phyloP scores from a whole-genome alignment of 257 asterid genomes.

The Echites panduratus region DNA sequence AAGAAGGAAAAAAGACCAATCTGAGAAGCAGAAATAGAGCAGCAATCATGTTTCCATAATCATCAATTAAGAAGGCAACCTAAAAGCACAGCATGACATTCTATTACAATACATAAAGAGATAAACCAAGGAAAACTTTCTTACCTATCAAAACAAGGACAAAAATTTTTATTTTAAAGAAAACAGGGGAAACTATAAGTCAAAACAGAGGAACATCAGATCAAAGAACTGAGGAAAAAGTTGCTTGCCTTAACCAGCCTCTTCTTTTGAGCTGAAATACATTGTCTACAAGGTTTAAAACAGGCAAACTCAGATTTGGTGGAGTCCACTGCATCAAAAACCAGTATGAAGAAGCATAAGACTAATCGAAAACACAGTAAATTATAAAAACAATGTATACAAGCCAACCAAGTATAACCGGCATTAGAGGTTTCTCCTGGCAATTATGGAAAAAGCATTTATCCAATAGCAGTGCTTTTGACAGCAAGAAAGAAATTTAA shows the following conservation, averaged over 20 bases:
- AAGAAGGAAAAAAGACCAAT: not conserved
- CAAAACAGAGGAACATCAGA: not conserved
- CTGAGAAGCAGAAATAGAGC: not conserved
- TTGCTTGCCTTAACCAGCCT: constrained; percentile 91
- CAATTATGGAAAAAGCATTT: not conserved
- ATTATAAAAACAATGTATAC: not conserved
- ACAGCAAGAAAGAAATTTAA: not conserved
- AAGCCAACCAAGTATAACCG: not conserved
- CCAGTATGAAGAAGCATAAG: constrained; percentile 11
- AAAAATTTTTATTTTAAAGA: not conserved
- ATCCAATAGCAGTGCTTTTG: not conserved
- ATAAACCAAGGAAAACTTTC: not conserved
- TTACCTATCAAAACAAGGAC: not conserved
- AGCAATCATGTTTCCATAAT: not conserved
- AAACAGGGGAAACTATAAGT: not conserved
- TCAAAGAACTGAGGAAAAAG: constrained; percentile 9
- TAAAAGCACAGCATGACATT: not conserved
- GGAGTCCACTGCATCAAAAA: constrained; percentile 90
- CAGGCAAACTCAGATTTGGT: constrained; percentile 85
- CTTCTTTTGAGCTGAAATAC: constrained; percentile 92
- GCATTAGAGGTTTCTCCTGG: not conserved
- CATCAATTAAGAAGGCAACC: not conserved
- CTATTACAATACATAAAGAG: not conserved
- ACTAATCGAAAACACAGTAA: not conserved
- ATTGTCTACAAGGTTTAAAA: constrained; percentile 87